Evolutionary conservation across 129 eudicot genomes (phyloP), one percentile per base, ranked within the genome.

Genomic region (Ambrosia trifida): DNA sequence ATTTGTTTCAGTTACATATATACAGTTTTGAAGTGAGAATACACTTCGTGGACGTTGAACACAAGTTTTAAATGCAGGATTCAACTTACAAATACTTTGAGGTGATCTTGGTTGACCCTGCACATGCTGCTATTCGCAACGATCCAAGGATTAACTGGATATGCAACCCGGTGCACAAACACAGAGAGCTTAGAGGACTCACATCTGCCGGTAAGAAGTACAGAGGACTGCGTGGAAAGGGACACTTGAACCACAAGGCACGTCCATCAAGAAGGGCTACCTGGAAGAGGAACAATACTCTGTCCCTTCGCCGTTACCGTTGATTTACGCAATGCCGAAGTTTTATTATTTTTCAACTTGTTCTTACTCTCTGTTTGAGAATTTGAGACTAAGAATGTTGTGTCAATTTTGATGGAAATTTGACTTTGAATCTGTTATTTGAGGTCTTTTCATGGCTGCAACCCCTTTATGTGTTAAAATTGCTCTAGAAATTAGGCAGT

Each of bases 241-340:
- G 96, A 10, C 96, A 90, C 77, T 66, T 81, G 69, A 79, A 88
- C 82, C 94, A 87, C 85, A 87, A 89, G 71, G 88, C 84, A n/a
- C 78, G 94, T 2, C 94, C 93, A 0, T 85, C 95, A 4, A 77
- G 91, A 84, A 87, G 97, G 71, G 95, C 95, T 56, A 90, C 95
- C 49, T 90, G 97, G 95, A 89, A 90, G 88, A 90, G 95, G 68
- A 90, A 90, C 97, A 85, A 90, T 76, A 90, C 97, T 5, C 68
- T 87, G 14, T 87, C 95, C 7, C 86, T 88, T 49, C 95, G 91
- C 24, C 91, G 95, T 50, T 88, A 88, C 49, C 91, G 95, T 79
- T 88, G 77, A 88, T 77, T 46, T 16, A 7, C 67, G 44, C 49
- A 1, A 4, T 38, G 51, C 17, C 1, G 7, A 35, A 12, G 59